Evolutionary conservation across 768 basidiomycete species (phyloP).

Genomic region (Boletus rubropictus): DNA sequence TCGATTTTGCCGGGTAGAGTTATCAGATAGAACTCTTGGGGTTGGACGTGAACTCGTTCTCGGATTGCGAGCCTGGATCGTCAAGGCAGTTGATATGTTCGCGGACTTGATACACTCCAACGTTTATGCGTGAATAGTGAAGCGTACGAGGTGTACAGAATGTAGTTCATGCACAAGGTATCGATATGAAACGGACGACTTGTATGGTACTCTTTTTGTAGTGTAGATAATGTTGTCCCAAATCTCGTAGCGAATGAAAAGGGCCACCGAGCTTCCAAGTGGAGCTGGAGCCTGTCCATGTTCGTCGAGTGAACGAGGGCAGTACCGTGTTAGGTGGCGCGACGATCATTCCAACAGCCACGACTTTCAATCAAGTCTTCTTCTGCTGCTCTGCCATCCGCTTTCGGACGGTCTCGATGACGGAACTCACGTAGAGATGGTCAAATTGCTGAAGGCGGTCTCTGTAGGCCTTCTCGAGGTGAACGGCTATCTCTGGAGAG

Average conservation of each 20-base stretch:
- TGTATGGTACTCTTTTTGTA: conserved; percentile 1
- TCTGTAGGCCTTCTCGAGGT: conserved; percentile 24
- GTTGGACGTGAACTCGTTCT: neutral
- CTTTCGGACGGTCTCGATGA: conserved; percentile 29
- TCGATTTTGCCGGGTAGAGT: neutral
- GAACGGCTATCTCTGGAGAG: conserved; percentile 22
- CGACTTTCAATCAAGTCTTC: conserved; percentile 18
- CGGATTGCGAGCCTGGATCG: neutral
- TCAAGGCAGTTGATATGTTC: no score
- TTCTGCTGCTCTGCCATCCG: conserved; percentile 30
- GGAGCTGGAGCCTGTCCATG: conserved; percentile 4
- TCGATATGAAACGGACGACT: neutral
- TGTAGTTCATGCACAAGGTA: neutral
- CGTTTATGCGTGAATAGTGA: no score
- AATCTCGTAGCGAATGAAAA: conserved; percentile 4
- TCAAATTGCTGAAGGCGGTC: conserved; percentile 31
- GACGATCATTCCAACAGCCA: conserved; percentile 10
- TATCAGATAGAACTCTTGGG: conserved; percentile 8
- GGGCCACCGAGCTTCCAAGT: conserved; percentile 12
- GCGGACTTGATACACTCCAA: neutral
- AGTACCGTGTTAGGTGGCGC: neutral
- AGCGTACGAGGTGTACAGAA: neutral
- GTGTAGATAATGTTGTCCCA: conserved; percentile 5
- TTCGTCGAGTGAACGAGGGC: conserved; percentile 3
- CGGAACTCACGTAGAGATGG: conserved; percentile 30